Conservation (phyloP, 1,139 yeast species). For the Candida sanyaensis region DNA sequence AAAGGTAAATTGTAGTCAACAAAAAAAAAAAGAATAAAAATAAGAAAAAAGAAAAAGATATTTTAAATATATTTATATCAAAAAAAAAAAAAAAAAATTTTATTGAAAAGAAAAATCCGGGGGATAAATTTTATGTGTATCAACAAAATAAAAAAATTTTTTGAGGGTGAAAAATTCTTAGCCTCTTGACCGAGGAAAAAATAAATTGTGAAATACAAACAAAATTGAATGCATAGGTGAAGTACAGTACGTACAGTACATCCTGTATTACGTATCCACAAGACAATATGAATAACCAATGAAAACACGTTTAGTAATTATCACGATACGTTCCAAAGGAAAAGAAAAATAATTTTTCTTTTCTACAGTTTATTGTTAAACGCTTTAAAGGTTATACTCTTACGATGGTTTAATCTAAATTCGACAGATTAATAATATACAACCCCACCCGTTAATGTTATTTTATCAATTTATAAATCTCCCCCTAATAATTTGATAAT, state of each 20-base stretch:
- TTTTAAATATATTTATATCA: too few relatives aligned
- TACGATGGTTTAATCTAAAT: neutral
- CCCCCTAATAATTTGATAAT: too few relatives aligned
- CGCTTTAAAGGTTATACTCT: neutral
- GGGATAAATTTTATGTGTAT: neutral
- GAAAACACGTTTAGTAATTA: too few relatives aligned
- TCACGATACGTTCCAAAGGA: neutral
- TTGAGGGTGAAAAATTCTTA: neutral
- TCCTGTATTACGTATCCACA: too few relatives aligned
- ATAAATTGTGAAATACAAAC: neutral
- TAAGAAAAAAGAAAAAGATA: neutral
- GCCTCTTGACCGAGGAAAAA: slow-evolving; percentile 1
- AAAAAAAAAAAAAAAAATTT: neutral
- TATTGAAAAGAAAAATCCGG: neutral
- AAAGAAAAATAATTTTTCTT: neutral
- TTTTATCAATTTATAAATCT: too few relatives aligned
- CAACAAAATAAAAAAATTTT: neutral
- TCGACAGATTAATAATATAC: too few relatives aligned
- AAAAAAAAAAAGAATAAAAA: neutral
- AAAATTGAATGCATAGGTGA: too few relatives aligned
- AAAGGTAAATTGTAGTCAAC: neutral
- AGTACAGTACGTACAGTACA: too few relatives aligned
- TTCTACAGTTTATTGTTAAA: neutral
- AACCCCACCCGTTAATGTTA: too few relatives aligned
- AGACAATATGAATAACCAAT: too few relatives aligned